These are phyloP conservation scores for Dalbergia cultrata DNA, from an alignment of 306 rosid genomes.

Conservation along the genomic window DNA sequence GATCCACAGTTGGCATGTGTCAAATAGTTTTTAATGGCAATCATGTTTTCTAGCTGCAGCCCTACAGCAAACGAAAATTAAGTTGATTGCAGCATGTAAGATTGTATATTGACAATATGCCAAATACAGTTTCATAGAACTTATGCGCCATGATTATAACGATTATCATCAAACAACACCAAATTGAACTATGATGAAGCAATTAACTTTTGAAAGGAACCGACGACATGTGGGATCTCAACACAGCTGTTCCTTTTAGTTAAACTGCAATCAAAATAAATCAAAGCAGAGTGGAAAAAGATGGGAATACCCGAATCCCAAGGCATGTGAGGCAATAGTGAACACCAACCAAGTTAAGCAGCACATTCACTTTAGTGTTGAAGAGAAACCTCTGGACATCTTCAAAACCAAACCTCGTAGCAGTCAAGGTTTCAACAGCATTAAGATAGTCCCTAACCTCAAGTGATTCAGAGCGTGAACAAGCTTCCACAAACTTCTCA, in stretches of 20 bases:
- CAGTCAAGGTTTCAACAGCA: slow-evolving; percentile 59
- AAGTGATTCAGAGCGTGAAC: slow-evolving; percentile 54
- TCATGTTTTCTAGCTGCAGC: slow-evolving; percentile 30
- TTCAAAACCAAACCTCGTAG: slow-evolving; percentile 65
- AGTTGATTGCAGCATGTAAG: slow-evolving; percentile 7
- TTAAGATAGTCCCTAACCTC: slow-evolving; percentile 75
- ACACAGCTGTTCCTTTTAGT: slow-evolving; percentile 10
- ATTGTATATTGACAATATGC: slow-evolving; percentile 16
- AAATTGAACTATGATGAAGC: slow-evolving; percentile 27
- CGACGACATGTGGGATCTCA: slow-evolving; percentile 18
- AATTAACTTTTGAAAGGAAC: slow-evolving; percentile 30
- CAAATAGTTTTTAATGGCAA: slow-evolving; percentile 17
- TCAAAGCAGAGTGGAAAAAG: slow-evolving; percentile 13
- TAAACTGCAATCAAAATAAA: slow-evolving; percentile 13
- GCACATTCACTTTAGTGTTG: slow-evolving; percentile 61
- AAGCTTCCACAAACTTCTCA: slow-evolving; percentile 62
- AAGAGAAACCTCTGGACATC: slow-evolving; percentile 74
- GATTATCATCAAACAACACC: slow-evolving; percentile 24
- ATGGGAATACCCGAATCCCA: slow-evolving; percentile 63
- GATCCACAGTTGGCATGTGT: slow-evolving; percentile 27
- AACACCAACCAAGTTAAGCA: slow-evolving; percentile 79
- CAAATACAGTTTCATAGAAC: slow-evolving; percentile 24
- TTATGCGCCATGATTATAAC: slow-evolving; percentile 28
- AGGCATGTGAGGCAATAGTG: slow-evolving; percentile 71
- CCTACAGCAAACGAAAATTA: background rate